Conservation (phyloP, 345 rosid species). For the Stellera chamaejasme region DNA sequence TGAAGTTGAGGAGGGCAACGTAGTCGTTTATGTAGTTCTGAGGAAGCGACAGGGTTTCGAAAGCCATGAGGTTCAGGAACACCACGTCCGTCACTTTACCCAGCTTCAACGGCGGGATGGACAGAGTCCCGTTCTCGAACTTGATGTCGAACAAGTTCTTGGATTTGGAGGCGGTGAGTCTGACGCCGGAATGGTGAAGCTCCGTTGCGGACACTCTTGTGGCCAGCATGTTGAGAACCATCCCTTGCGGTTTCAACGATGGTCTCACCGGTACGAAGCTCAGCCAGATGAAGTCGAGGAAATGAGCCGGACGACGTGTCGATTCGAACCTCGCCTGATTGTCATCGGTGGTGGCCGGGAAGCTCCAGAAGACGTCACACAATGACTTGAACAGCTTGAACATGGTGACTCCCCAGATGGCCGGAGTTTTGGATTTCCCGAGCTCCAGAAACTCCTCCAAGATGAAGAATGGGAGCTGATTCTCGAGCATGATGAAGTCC, state of each 20-base stretch:
- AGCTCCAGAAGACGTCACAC: too few relatives aligned
- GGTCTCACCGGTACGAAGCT: conserved; percentile 1
- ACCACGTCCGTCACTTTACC: neutral
- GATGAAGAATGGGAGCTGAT: conserved; percentile 24
- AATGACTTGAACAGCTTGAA: neutral
- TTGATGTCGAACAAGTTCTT: conserved; percentile 9
- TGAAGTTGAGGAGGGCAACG: neutral
- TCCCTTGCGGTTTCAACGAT: neutral
- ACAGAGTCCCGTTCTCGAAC: conserved; percentile 5
- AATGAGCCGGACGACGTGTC: too few relatives aligned
- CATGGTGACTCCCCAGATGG: neutral
- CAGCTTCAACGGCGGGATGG: conserved; percentile 9
- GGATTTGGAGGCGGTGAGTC: neutral
- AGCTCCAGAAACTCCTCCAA: conserved; percentile 5
- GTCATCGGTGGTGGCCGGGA: too few relatives aligned
- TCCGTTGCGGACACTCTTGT: neutral
- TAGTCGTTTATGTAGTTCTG: neutral
- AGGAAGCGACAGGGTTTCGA: conserved; percentile 3
- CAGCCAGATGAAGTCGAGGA: neutral
- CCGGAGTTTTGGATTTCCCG: too few relatives aligned
- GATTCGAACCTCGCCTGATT: too few relatives aligned
- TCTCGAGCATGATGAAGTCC: conserved; percentile 18
- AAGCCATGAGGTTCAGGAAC: conserved; percentile 15
- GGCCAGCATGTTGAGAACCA: too few relatives aligned
- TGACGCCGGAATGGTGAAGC: conserved; percentile 18